A percentile compares a stretch with the other conserved stretches of the same genome.
Conservation (phyloP, 148 eudicot species). For the Linanthus parryae region DNA sequence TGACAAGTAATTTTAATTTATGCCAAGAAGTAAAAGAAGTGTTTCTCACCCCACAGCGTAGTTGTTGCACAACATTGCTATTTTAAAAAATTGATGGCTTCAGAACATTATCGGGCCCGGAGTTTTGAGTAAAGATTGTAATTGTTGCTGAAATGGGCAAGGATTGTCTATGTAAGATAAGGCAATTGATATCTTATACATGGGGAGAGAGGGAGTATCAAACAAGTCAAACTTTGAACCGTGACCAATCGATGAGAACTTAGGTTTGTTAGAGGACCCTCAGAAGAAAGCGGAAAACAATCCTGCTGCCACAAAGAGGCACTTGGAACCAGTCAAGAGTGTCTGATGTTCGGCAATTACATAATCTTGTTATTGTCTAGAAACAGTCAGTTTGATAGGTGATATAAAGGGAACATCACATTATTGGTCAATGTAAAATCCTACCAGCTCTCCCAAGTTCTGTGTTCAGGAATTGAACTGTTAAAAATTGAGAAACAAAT, state of each 20-base stretch:
- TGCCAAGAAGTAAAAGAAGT: conserved; percentile 2
- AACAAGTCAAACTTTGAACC: conserved; percentile 80
- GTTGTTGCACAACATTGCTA: conserved; percentile 82
- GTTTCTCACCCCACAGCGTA: conserved; percentile 85
- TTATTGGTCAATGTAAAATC: conserved; percentile 1
- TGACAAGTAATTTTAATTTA: background rate
- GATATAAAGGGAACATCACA: conserved; percentile 38
- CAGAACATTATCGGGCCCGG: conserved; percentile 92
- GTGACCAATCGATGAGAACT: conserved; percentile 95
- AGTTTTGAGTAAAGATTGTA: conserved; percentile 86
- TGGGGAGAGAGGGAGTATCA: too few species aligned
- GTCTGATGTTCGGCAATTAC: conserved; percentile 95
- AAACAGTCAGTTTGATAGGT: conserved; percentile 90
- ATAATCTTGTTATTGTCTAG: conserved; percentile 96
- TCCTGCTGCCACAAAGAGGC: conserved; percentile 75
- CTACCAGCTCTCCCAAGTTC: background rate
- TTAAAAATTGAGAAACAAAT: background rate
- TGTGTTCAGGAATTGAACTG: too few species aligned
- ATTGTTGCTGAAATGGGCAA: conserved; percentile 80
- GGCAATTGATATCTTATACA: too few species aligned
- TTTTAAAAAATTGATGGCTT: conserved; percentile 95
- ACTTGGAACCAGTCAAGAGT: conserved; percentile 66
- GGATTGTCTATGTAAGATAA: too few species aligned
- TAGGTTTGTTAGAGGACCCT: conserved; percentile 89
- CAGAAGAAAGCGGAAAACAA: conserved; percentile 65